A percentile compares a stretch with the other conserved stretches of the same genome.
Evolutionary conservation across 1,284 basidiomycete species (phyloP).

Genomic region (Trichosporon coremiiforme): DNA sequence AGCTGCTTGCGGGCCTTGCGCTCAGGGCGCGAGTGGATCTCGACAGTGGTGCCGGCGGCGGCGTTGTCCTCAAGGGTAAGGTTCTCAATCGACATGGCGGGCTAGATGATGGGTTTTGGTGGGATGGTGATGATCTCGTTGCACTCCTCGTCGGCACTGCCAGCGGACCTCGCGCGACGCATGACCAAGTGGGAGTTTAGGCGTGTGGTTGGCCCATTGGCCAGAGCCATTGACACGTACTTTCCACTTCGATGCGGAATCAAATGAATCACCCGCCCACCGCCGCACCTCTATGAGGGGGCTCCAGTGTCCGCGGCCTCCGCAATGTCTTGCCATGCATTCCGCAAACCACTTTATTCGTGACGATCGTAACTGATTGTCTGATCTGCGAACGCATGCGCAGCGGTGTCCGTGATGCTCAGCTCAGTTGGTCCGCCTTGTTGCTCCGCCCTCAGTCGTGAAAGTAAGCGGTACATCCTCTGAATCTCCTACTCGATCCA

Average conservation of each 20-base stretch:
- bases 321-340: neutral
- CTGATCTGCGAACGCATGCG: neutral
- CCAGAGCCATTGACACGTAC: neutral
- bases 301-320: neutral
- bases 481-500: neutral
- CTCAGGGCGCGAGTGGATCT: slow-evolving; percentile 88
- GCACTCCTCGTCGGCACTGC: slow-evolving; percentile 8
- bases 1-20: slow-evolving; percentile 78
- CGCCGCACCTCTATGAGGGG: neutral
- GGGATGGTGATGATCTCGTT: neutral
- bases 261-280: neutral
- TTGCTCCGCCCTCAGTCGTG: neutral
- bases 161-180: slow-evolving; percentile 9
- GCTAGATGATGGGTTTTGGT: neutral
- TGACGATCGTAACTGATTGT: neutral
- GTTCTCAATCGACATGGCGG: slow-evolving; percentile 64
- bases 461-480: neutral
- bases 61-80: slow-evolving; percentile 63
- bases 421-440: neutral
- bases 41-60: slow-evolving; percentile 73
- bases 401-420: neutral
- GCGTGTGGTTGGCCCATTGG: slow-evolving; percentile 15
- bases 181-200: slow-evolving; percentile 16
- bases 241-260: neutral
- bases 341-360: neutral